These are phyloP conservation scores for Knufia fluminis DNA, from an alignment of 2,329 filamentous ascomycete genomes.

Conservation along the genomic window DNA sequence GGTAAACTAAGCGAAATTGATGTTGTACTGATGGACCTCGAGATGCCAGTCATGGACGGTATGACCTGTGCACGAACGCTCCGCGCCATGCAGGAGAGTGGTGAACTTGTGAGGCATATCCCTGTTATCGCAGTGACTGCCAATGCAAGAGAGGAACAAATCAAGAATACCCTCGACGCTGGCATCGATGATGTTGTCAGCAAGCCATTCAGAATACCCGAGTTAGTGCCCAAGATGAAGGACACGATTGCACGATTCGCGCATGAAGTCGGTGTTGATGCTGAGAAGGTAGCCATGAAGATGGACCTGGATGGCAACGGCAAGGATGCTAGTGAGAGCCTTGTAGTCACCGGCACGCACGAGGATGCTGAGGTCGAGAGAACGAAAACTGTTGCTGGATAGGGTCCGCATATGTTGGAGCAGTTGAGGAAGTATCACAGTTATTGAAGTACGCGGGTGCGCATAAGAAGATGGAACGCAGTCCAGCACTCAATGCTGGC, in stretches of 20 bases:
- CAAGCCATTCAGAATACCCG: slow-evolving; percentile 70
- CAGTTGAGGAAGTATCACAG: too few relatives aligned
- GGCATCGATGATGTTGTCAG: slow-evolving; percentile 72
- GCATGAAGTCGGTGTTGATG: not conserved
- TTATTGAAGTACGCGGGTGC: too few relatives aligned
- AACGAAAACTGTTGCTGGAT: too few relatives aligned
- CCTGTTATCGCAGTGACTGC: slow-evolving; percentile 47
- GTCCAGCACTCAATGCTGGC: too few relatives aligned
- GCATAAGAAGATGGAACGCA: too few relatives aligned
- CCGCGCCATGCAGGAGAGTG: slow-evolving; percentile 51
- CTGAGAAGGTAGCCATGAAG: not conserved
- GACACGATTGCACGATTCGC: slow-evolving; percentile 33
- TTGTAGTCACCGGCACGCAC: not conserved
- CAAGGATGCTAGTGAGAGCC: not conserved
- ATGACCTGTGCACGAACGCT: slow-evolving; percentile 63
- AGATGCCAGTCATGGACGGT: slow-evolving; percentile 79
- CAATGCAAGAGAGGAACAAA: slow-evolving; percentile 66
- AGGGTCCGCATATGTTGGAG: too few relatives aligned
- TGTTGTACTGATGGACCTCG: slow-evolving; percentile 69
- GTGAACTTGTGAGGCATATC: slow-evolving; percentile 35
- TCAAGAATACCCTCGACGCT: slow-evolving; percentile 58
- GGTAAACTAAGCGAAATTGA: slow-evolving; percentile 33
- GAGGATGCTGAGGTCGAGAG: not conserved
- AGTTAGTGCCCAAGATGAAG: slow-evolving; percentile 59
- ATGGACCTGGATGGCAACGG: not conserved